Percentiles rank a stretch among this genome's conserved stretches.
Conservation (phyloP, 495 filamentous ascomycete genomes). For the Tuber magnatum region DNA sequence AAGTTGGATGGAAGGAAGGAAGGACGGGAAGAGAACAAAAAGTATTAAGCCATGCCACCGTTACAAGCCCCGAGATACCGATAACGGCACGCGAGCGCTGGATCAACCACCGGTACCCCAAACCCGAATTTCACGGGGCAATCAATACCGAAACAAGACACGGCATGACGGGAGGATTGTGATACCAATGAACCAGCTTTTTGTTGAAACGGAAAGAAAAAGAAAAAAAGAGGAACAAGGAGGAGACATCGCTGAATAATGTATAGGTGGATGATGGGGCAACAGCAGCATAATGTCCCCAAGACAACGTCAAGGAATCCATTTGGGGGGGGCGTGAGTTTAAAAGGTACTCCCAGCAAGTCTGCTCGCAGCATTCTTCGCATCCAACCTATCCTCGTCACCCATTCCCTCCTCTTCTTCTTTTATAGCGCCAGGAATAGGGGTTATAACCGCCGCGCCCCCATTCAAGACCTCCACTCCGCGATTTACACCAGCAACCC, state of each 20-base stretch:
- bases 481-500: slow-evolving; percentile 66
- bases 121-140: background rate
- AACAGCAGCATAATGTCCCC: background rate
- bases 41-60: background rate
- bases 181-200: background rate
- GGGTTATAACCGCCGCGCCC: slow-evolving; percentile 29
- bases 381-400: slow-evolving; percentile 90
- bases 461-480: slow-evolving; percentile 46
- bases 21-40: background rate
- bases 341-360: slow-evolving; percentile 90
- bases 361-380: slow-evolving; percentile 85
- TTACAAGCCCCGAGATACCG: background rate
- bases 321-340: background rate
- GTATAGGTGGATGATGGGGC: background rate
- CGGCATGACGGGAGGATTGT: background rate
- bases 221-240: background rate
- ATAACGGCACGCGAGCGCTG: background rate
- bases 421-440: slow-evolving; percentile 41
- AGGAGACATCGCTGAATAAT: background rate
- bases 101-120: background rate
- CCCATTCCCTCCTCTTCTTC: slow-evolving; percentile 63
- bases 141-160: background rate
- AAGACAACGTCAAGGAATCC: background rate
- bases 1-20: background rate
- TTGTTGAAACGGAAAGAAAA: background rate